Percentiles rank a stretch among this genome's conserved stretches.
phyloP scores from a whole-genome alignment of 257 asterid genomes.

The Solanum appendiculatum region DNA sequence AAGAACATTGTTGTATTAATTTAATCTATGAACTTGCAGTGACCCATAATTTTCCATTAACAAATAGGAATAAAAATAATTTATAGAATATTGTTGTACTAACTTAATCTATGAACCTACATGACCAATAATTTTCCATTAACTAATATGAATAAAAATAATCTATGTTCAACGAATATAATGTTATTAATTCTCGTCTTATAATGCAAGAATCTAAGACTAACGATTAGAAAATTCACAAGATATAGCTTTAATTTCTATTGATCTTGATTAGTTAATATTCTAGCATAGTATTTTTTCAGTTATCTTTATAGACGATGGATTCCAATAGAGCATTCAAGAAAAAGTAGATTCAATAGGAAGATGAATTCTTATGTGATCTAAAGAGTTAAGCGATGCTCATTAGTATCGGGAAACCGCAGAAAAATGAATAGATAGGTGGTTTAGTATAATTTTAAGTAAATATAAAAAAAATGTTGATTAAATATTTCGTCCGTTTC shows the following conservation, averaged over 20 bases:
- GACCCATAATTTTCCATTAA: not conserved
- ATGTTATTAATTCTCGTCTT: not conserved
- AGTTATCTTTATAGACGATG: not conserved
- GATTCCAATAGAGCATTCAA: not conserved
- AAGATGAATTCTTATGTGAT: not conserved
- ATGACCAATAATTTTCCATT: not conserved
- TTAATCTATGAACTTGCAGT: not conserved
- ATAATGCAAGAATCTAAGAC: not conserved
- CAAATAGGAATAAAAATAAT: not conserved
- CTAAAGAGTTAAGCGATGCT: not conserved
- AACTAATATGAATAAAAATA: not conserved
- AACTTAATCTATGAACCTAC: not conserved
- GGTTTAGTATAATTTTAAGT: not conserved
- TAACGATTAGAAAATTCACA: not conserved
- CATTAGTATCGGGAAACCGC: too few species aligned
- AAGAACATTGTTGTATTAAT: not conserved
- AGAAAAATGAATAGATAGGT: not conserved
- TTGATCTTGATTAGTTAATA: not conserved
- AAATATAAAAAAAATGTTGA: too few species aligned
- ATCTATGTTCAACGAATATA: not conserved
- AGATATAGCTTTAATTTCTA: not conserved
- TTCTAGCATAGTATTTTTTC: not conserved
- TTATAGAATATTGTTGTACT: not conserved
- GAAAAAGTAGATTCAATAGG: not conserved
- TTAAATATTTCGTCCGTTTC: too few species aligned